phyloP scores from a whole-genome alignment of 495 filamentous ascomycete genomes.

The Acidomyces sp. region DNA sequence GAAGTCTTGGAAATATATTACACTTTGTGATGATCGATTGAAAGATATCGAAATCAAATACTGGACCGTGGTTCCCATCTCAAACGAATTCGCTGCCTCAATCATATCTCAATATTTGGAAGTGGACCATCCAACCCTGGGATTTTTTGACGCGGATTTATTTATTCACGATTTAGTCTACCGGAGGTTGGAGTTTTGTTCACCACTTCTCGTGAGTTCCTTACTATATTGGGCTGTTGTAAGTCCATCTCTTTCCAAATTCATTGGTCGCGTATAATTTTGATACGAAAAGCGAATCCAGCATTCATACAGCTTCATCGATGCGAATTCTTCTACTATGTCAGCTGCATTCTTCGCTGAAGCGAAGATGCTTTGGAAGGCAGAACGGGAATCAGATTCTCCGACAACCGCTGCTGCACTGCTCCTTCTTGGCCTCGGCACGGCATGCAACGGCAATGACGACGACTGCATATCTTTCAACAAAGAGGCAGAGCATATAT shows the following conservation, averaged over 20 bases:
- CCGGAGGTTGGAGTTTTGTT: neutral
- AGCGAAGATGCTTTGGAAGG: neutral
- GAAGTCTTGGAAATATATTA: no score
- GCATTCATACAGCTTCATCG: neutral
- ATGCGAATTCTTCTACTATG: neutral
- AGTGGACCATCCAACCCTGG: neutral
- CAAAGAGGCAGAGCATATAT: no score
- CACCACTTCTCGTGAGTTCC: neutral
- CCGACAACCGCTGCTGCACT: neutral
- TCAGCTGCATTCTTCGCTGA: neutral
- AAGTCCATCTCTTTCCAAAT: neutral
- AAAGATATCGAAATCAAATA: neutral
- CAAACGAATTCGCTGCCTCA: neutral
- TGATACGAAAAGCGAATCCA: no score
- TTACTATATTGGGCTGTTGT: neutral
- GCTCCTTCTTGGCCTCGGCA: neutral
- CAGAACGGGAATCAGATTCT: neutral
- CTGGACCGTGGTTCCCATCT: neutral
- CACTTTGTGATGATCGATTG: neutral
- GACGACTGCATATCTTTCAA: neutral
- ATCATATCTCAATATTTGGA: neutral
- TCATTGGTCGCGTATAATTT: neutral
- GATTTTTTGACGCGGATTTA: neutral
- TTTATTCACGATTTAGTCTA: neutral
- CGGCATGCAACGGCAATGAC: neutral